Evolutionary conservation across 176 grass and related monocot species (phyloP).

Genomic region (Chloris gayana): DNA sequence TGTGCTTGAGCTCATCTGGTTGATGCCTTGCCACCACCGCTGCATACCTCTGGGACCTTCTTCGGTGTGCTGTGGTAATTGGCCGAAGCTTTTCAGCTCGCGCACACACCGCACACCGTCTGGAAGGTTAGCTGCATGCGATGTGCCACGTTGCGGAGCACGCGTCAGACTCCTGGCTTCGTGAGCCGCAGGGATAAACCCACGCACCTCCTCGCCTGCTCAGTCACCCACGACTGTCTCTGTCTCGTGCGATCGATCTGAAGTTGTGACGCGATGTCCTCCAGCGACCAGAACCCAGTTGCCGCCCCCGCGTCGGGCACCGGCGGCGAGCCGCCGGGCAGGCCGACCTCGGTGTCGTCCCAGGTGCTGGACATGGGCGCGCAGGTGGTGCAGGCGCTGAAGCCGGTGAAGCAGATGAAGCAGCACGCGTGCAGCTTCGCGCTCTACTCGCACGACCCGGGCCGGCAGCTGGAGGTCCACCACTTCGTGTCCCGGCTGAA

Average conservation of each 20-base stretch:
- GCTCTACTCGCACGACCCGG: constrained; percentile 63
- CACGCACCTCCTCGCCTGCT: not conserved
- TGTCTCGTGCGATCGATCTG: not conserved
- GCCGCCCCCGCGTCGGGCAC: not conserved
- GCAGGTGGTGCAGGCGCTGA: constrained; percentile 56
- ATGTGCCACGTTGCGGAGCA: constrained; percentile 53
- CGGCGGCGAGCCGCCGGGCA: constrained; percentile 34
- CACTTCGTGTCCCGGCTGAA: constrained; percentile 75
- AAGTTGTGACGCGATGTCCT: constrained; percentile 41
- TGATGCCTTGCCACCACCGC: not conserved
- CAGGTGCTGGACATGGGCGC: constrained; percentile 59
- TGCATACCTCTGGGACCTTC: constrained; percentile 9
- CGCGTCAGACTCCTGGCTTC: constrained; percentile 12
- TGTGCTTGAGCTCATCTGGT: not conserved
- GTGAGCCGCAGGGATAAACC: constrained; percentile 2
- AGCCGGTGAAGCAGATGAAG: constrained; percentile 83
- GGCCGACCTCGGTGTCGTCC: constrained; percentile 43
- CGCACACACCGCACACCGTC: too few relatives aligned
- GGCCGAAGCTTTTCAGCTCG: not conserved
- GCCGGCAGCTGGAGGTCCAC: constrained; percentile 79
- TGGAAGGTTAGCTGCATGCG: constrained; percentile 17
- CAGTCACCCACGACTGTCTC: not conserved
- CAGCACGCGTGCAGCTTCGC: constrained; percentile 86
- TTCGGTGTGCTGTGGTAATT: not conserved
- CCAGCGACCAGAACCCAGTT: constrained; percentile 53